A percentile compares a stretch with the other conserved stretches of the same genome.
These are phyloP conservation scores for Penicillium diatomitis DNA, from an alignment of 495 filamentous ascomycete genomes.

Conservation along the genomic window DNA sequence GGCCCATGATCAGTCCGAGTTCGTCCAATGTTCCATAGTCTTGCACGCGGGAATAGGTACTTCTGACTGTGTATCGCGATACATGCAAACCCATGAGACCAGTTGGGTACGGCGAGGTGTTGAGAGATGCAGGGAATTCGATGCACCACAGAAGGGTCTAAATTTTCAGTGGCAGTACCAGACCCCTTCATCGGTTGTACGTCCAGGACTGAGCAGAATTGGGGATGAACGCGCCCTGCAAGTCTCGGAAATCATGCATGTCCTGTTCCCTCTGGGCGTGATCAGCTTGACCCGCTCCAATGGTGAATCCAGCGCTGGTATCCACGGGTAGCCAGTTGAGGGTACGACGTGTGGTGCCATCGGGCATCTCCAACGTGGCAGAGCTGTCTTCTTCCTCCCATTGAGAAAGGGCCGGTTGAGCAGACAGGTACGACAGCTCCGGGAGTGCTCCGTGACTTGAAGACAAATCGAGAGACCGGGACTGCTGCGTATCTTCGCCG, in stretches of 20 bases:
- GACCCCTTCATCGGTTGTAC: not conserved
- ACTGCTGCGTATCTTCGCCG: conserved; percentile 2
- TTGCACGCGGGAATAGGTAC: too few relatives aligned
- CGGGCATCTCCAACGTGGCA: conserved; percentile 31
- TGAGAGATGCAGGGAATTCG: too few relatives aligned
- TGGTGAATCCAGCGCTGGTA: conserved; percentile 26
- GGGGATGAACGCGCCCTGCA: conserved; percentile 4
- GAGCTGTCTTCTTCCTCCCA: conserved; percentile 9
- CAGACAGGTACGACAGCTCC: too few relatives aligned
- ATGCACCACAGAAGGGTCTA: too few relatives aligned
- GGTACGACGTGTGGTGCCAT: conserved; percentile 25
- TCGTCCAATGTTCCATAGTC: too few relatives aligned
- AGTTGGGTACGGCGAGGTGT: too few relatives aligned
- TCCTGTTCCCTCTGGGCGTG: not conserved
- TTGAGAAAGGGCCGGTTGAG: too few relatives aligned
- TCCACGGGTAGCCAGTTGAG: conserved; percentile 34
- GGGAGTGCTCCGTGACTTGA: not conserved
- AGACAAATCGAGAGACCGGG: not conserved
- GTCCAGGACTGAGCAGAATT: conserved; percentile 1
- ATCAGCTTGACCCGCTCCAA: conserved; percentile 3
- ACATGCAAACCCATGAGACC: too few relatives aligned
- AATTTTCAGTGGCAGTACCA: too few relatives aligned
- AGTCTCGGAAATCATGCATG: conserved; percentile 1
- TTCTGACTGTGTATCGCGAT: too few relatives aligned
- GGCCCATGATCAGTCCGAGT: too few relatives aligned